These are phyloP conservation scores for Wickerhamiella pararugosa DNA, from an alignment of 1,139 yeast genomes.

Conservation along the genomic window DNA sequence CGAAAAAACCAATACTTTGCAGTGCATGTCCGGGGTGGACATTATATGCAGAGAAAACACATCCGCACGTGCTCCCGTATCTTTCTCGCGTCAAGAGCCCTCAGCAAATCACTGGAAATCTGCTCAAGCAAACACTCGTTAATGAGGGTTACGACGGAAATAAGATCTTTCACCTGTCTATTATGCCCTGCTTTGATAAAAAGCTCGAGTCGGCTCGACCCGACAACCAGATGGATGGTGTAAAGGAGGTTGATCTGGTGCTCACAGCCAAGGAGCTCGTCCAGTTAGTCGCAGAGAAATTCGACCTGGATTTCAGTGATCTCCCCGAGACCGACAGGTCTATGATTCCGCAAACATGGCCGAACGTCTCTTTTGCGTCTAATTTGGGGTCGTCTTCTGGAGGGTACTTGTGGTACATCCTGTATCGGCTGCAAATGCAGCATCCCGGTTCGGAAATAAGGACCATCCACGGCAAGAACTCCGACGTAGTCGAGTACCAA, in stretches of 20 bases:
- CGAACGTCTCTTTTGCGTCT: slow-evolving; percentile 42
- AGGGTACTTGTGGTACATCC: slow-evolving; percentile 41
- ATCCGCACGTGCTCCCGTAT: slow-evolving; percentile 59
- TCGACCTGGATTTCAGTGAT: slow-evolving; percentile 21
- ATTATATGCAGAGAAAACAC: slow-evolving; percentile 87
- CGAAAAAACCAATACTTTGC: slow-evolving; percentile 34
- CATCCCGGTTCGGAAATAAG: slow-evolving; percentile 17
- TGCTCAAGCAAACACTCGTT: slow-evolving; percentile 47
- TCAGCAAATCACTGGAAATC: slow-evolving; percentile 78
- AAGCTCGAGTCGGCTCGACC: slow-evolving; percentile 88
- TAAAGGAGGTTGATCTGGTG: slow-evolving; percentile 78
- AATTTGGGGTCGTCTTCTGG: slow-evolving; percentile 72
- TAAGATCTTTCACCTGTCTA: slow-evolving; percentile 57
- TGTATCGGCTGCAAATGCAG: slow-evolving; percentile 19
- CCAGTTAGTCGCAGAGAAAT: slow-evolving; percentile 45
- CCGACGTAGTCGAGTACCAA: slow-evolving; percentile 59
- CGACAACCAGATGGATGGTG: slow-evolving; percentile 32
- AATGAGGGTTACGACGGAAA: slow-evolving; percentile 22
- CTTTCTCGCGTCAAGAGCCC: slow-evolving; percentile 58
- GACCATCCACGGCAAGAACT: slow-evolving; percentile 45
- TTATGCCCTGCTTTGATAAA: slow-evolving; percentile 97
- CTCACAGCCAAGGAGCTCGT: slow-evolving; percentile 80
- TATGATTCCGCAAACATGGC: slow-evolving; percentile 29
- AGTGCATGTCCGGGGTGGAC: slow-evolving; percentile 96
- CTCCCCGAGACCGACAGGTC: slow-evolving; percentile 1